Evolutionary conservation across 139 green algal genomes (phyloP), one percentile per base, ranked within the genome.

Genomic region (Edaphochlamys debaryana): DNA sequence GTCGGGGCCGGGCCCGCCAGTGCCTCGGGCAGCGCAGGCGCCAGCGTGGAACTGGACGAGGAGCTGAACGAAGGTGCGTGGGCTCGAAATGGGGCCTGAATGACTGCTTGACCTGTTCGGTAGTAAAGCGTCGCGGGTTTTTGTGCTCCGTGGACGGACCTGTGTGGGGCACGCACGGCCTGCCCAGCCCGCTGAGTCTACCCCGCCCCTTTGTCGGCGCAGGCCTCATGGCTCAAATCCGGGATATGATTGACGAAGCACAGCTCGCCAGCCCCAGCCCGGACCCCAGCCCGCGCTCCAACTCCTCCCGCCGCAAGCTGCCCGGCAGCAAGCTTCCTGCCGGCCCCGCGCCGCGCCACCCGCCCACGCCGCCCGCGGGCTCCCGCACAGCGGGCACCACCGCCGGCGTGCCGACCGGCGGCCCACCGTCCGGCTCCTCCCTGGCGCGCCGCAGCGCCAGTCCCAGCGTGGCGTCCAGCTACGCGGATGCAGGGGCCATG

Each of bases 211-310:
- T n/a, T n/a, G n/a, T n/a, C n/a, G n/a, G n/a, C n/a, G 58, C 64
- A 82, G 76, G 76, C 32, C 50, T 82, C 19, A 82, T 82, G 76
- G 63, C 76, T 3, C 63, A 82, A 34, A 82, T 82, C 34, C 76
- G 63, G 0, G 76, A 82, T 63, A 52, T 82, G 42, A 82, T 82
- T 1, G 60, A 34, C 1, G 76, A 82, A 22, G 63, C 63, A 23
- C 76, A 40, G 37, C 38, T 81, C 23, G 54, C 75, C 56, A 32
- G 23, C 23, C 56, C 56, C 56, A 32, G 23, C 56, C 6, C 56
- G 45, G 45, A 54, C 45, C 11, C 45, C 54, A 29, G 23, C 20
- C 23, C 9, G 17, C 54, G 54, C 22, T 30, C 54, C 54, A 4
- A 15, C 54, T 54, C 45, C 45, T 54, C 45, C 30, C 6, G 30